Percentiles rank a stretch among this genome's conserved stretches.
Conservation (phyloP, 2,329 filamentous ascomycete genomes). For the Zymoseptoria pseudotritici region DNA sequence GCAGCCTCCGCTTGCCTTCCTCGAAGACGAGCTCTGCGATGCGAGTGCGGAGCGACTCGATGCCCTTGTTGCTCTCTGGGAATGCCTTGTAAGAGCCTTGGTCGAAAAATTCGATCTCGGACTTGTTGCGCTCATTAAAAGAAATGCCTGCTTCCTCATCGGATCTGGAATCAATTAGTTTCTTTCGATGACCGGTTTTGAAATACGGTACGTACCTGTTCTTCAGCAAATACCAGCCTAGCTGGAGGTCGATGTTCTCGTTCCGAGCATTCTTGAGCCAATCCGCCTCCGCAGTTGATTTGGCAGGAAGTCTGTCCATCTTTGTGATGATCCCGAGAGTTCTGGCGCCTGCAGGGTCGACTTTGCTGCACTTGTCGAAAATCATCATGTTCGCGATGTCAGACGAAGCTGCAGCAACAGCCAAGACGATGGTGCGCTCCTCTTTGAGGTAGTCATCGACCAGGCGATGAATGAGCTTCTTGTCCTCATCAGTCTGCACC, state of each 20-base stretch:
- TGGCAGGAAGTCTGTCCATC: slow-evolving; percentile 39
- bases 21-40: slow-evolving; percentile 45
- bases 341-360: slow-evolving; percentile 40
- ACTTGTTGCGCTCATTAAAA: slow-evolving; percentile 35
- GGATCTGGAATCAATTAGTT: no score
- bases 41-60: slow-evolving; percentile 40
- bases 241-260: slow-evolving; percentile 33
- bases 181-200: no score
- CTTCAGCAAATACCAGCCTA: slow-evolving; percentile 50
- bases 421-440: slow-evolving; percentile 40
- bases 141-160: slow-evolving; percentile 29
- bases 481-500: slow-evolving; percentile 28
- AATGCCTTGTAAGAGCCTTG: slow-evolving; percentile 25
- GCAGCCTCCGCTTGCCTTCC: slow-evolving; percentile 33
- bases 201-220: slow-evolving; percentile 31
- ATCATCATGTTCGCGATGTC: slow-evolving; percentile 53
- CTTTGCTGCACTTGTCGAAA: slow-evolving; percentile 39
- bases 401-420: slow-evolving; percentile 34
- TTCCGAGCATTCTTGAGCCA: slow-evolving; percentile 38
- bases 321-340: slow-evolving; percentile 55
- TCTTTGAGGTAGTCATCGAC: slow-evolving; percentile 50
- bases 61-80: slow-evolving; percentile 35
- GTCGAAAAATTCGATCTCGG: slow-evolving; percentile 32
- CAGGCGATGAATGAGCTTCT: slow-evolving; percentile 26
- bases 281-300: slow-evolving; percentile 34